A percentile compares a stretch with the other conserved stretches of the same genome.
phyloP scores from a whole-genome alignment of 306 rosid species.

The Carpinus viminea region DNA sequence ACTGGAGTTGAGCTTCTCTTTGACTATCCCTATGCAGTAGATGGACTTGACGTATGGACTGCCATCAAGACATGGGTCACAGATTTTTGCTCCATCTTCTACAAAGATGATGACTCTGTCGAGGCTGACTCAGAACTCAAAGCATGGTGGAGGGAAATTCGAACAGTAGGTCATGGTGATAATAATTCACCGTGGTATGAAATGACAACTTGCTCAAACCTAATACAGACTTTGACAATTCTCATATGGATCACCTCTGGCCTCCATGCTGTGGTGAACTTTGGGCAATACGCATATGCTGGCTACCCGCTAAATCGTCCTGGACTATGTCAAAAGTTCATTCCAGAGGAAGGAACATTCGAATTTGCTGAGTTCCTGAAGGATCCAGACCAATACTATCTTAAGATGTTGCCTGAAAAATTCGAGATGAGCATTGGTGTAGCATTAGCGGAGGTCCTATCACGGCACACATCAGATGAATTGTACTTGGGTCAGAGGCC shows the following conservation, averaged over 20 bases:
- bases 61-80: slow-evolving; percentile 70
- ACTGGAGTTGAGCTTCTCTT: slow-evolving; percentile 57
- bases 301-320: slow-evolving; percentile 61
- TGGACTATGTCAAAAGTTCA: slow-evolving; percentile 48
- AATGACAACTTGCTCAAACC: slow-evolving; percentile 47
- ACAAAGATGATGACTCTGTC: slow-evolving; percentile 46
- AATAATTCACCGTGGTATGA: slow-evolving; percentile 55
- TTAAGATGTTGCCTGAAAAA: slow-evolving; percentile 57
- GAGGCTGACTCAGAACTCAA: slow-evolving; percentile 59
- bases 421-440: slow-evolving; percentile 51
- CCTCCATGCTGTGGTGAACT: slow-evolving; percentile 62
- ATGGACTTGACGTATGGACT: slow-evolving; percentile 79
- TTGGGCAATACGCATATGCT: slow-evolving; percentile 58
- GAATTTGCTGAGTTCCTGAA: slow-evolving; percentile 61
- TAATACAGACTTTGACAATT: slow-evolving; percentile 58
- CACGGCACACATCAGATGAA: slow-evolving; percentile 52
- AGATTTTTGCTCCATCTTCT: slow-evolving; percentile 61
- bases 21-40: slow-evolving; percentile 72
- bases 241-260: slow-evolving; percentile 77
- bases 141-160: slow-evolving; percentile 74
- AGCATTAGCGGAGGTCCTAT: slow-evolving; percentile 50
- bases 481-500: slow-evolving; percentile 53
- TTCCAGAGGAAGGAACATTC: slow-evolving; percentile 66
- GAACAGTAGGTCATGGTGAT: slow-evolving; percentile 60
- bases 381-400: slow-evolving; percentile 62